These are phyloP conservation scores for Solioccasus polychromus DNA, from an alignment of 768 basidiomycete species.

Conservation along the genomic window DNA sequence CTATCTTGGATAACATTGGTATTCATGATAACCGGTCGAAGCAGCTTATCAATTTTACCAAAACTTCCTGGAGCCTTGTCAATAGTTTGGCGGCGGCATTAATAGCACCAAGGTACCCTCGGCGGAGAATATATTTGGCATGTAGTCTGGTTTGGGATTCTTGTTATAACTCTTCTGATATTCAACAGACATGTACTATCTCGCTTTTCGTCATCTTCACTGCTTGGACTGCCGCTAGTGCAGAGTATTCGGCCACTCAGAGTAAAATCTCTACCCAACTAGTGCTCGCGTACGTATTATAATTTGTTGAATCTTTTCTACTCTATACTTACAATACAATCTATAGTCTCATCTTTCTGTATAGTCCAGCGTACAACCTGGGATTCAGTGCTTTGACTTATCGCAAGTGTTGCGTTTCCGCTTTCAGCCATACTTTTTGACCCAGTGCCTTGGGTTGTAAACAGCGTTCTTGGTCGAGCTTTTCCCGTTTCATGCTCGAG, in stretches of 20 bases:
- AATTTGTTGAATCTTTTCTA: too few relatives aligned
- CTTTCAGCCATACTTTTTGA: background rate
- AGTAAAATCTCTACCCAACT: conserved; percentile 2
- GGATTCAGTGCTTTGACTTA: conserved; percentile 5
- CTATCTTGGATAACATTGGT: conserved; percentile 13
- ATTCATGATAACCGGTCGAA: conserved; percentile 16
- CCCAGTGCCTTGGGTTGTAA: background rate
- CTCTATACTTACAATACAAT: background rate
- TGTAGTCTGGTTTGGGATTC: background rate
- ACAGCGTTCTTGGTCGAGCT: conserved; percentile 60
- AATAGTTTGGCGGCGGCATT: conserved; percentile 1
- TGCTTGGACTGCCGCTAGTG: conserved; percentile 17
- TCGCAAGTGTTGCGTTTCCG: background rate
- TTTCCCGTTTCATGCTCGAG: conserved; percentile 59
- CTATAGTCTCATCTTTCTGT: conserved; percentile 10
- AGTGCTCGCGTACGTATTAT: conserved; percentile 10
- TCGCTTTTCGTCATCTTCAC: conserved; percentile 14
- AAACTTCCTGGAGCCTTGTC: conserved; percentile 5
- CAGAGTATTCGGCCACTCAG: conserved; percentile 8
- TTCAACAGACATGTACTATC: conserved; percentile 5
- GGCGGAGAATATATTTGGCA: conserved; percentile 10
- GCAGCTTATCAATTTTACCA: conserved; percentile 11
- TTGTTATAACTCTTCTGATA: background rate
- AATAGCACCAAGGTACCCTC: conserved; percentile 1
- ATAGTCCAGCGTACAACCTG: background rate